Base-by-base conservation (phyloP, 805 yeast genomes). In the Starmerella gropengiesseri region DNA sequence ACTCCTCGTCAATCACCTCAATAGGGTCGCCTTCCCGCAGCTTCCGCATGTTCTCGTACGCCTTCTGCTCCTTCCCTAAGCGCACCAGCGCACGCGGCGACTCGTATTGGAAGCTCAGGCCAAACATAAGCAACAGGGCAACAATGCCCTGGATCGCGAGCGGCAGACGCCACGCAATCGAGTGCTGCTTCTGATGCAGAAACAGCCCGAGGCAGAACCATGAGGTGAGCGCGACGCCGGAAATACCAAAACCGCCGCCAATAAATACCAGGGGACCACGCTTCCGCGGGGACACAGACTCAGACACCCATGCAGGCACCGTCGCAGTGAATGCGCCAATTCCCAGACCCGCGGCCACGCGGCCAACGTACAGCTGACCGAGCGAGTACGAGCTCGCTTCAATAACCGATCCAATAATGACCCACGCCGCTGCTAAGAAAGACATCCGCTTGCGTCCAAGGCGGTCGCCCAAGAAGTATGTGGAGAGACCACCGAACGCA, bases 231-330 rank as follows among this genome's bases (percentile, higher is more conserved):
- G 77, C 70, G 26, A 83, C 77, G 55, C 87, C 87, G 33, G 74
- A 63, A 13, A 76, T 74, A 47, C 77, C 74, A 32, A 77, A 68
- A 23, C 78, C 73, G 47, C 84, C 84, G 57, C 78, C 79, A 52
- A 77, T 60, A 41, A 73, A 68, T 35, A 78, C 81, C 51, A 77
- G 59, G 45, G 68, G 62, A 47, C 86, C 85, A 62, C 85, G 70
- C 49, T 65, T 66, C 42, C 67, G 69, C 3, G 81, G 68, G 37
- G 69, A 69, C 22, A 81, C 69, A 57, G 76, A 69, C 60, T 81
- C 91, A 1, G 85, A 67, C 54, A 78, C 82, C 75, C 81, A 81
- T 48, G 78, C 77, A 7, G 89, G 87, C 45, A 77, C 76, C 22
- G 84, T 77, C 12, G 84, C 74, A 9, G 84, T 76, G 57, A 73